Conservation (phyloP, 495 filamentous ascomycete genomes). For the Hamigera avellanea region DNA sequence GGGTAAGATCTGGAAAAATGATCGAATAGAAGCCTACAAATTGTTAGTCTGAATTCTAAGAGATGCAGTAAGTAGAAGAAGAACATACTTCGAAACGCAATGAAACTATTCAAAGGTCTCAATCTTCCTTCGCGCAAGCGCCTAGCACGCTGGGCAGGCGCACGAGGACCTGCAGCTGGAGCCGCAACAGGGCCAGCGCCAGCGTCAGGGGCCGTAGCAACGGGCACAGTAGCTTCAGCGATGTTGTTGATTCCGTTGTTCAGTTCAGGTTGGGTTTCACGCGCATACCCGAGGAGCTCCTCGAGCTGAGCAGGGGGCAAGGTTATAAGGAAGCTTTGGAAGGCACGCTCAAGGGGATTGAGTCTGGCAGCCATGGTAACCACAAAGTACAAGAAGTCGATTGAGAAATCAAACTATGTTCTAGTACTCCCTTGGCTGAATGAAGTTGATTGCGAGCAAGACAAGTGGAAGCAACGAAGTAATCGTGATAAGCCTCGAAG, state of each 20-base stretch:
- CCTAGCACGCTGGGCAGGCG: constrained; percentile 4
- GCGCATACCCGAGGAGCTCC: constrained; percentile 5
- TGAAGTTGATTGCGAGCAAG: too few relatives aligned
- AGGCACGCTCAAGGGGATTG: constrained; percentile 8
- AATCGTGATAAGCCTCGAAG: too few relatives aligned
- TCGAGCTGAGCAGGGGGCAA: constrained; percentile 8
- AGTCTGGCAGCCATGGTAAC: not conserved
- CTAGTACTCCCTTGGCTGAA: too few relatives aligned
- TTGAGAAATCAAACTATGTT: too few relatives aligned
- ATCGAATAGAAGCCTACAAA: constrained; percentile 25
- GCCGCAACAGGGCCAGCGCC: not conserved
- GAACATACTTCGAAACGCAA: constrained; percentile 36
- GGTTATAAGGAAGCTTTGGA: constrained; percentile 9
- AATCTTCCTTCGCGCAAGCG: constrained; percentile 5
- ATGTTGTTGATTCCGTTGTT: not conserved
- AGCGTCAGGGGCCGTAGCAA: constrained; percentile 4
- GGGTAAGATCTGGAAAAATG: constrained; percentile 25
- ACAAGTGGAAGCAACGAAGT: too few relatives aligned
- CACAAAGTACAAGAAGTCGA: too few relatives aligned
- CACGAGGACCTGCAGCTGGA: not conserved
- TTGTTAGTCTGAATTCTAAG: constrained; percentile 7
- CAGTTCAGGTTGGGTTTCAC: not conserved
- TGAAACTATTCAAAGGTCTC: constrained; percentile 35
- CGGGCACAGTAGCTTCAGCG: constrained; percentile 2
- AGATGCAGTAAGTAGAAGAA: not conserved